Base-by-base conservation (phyloP, 768 basidiomycete species). In the Russula abietina region DNA sequence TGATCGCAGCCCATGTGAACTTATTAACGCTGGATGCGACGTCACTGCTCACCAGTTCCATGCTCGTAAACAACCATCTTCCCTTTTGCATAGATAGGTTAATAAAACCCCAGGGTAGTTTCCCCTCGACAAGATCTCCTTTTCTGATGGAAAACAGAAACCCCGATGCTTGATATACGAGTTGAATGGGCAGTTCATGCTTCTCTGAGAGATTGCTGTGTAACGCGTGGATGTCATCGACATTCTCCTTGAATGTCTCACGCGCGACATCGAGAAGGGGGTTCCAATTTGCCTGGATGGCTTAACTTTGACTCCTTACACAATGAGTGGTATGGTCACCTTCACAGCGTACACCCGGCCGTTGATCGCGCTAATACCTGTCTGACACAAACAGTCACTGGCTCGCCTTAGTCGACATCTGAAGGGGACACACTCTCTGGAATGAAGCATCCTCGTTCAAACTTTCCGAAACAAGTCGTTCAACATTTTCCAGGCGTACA, bases 201-300 rank as follows among this genome's bases (percentile, higher is more conserved):
- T 82, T 76, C 62, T 89, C 83, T 0, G 83, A 77, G 16, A 93
- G 74, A 0, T 75, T 75, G 17, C 77, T 76, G 62, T 83, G 83
- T 39, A 93, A 76, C 57, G 86, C 80, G 65, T 86, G 85, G 57
- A 97, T 92, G 70, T 99, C 96, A 17, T 84, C 82, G 49, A 96
- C 81, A 67, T 96, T 96, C 73, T 99, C 95, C 68, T 88, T 91
- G 77, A 88, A 98, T 0, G 95, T 95, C 72, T 93, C 93, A 3
- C 97, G 83, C 2, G 96, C 97, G 8, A 98, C 93, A 66, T 98
- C 96, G 33, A 99, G 85, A 11, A 96, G 78, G 32, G 84, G 83
- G 67, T 93, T 91, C 69, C 80, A 82, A 64, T 90, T 89, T 3
- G 91, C 89, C 82, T 88, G 51, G 8, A 55, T 49, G 41, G 43